Base-by-base conservation (phyloP, 1,139 yeast genomes). In the Hyphopichia burtonii region DNA sequence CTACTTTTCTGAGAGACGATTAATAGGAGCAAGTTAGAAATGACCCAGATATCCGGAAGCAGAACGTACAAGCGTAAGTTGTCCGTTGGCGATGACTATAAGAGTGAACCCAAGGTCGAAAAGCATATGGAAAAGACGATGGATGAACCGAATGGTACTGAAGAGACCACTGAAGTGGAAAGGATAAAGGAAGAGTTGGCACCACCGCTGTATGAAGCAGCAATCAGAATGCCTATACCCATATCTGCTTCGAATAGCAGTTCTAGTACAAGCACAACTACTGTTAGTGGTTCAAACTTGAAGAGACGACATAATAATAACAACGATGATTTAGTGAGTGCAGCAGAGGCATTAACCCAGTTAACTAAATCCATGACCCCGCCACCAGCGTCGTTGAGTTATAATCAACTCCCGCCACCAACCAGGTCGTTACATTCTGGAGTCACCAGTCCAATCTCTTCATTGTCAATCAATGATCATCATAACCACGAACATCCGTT, bases 331-430 rank as follows among this genome's bases (percentile, higher is more conserved):
- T 45, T 67, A 33, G 68, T 66, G 11, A 54, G 63, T 19, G 77
- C 78, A 0, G 77, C 77, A 5, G 71, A 71, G 44, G 74, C 73
- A 4, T 59, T 72, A 40, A 66, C 78, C 3, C 65, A 60, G 44
- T 60, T 68, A 39, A 66, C 63, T 20, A 53, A 54, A 34, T 43
- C 46, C 4, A 36, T 37, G 4, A 42, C 41, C 4, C 45, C 49
- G 6, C 39, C 31, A 16, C 34, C 22, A 15, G 10, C 39, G 15
- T 8, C n/a, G n/a, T n/a, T n/a, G n/a, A n/a, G n/a, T n/a, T n/a
- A n/a, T n/a, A n/a, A n/a, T n/a, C n/a, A n/a, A n/a, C n/a, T n/a
- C n/a, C n/a, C n/a, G n/a, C n/a, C 31, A 16, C 36, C 28, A 15
- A 8, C 39, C 12, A 15, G 16, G 43, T 56, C 17, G 51, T 54